Base-by-base conservation (phyloP, 306 rosid species). In the Mucuna pruriens region DNA sequence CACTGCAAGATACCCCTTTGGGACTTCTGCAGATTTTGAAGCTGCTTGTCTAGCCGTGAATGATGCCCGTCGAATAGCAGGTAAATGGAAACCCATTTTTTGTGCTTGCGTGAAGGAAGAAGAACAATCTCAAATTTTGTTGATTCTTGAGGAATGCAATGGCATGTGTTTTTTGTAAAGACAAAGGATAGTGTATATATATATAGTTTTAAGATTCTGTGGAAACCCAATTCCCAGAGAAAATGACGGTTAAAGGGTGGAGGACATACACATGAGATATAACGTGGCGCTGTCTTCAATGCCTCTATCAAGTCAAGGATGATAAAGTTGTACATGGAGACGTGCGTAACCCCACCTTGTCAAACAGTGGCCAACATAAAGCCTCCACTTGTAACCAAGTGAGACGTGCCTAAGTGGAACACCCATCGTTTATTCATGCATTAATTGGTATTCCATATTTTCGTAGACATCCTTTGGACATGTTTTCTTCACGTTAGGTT, bases 391-490 rank as follows among this genome's bases (percentile, higher is more conserved):
- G 38, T 31, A 13, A 61, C 3, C 9, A 60, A 25, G 15, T 13
- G 67, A 61, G n/a, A 29, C n/a, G 20, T 61, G 65, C 8, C 15
- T 11, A 25, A 58, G 9, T n/a, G 23, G 15, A 58, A 58, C n/a
- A 29, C 46, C 11, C 49, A 36, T 34, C 40, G 64, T 55, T 51
- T 34, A 13, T 60, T 58, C 16, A 19, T 49, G 29, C 46, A 38
- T 81, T 81, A 39, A 38, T 7, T 19, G n/a, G 13, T 23, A 22
- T 58, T 39, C 77, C 58, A 11, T 45, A 74, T 22, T 65, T 67
- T 39, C 13, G 44, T 20, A 38, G 52, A 76, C 84, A 75, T 80
- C 63, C 25, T 60, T 48, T 13, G 65, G 74, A 70, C 80, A 80
- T 80, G 74, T 51, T 40, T 33, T 25, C 29, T 22, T 23, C 9